Evolutionary conservation across 805 yeast species (phyloP), one percentile per base, ranked within the genome.

Genomic region (Starmerella bacillaris): DNA sequence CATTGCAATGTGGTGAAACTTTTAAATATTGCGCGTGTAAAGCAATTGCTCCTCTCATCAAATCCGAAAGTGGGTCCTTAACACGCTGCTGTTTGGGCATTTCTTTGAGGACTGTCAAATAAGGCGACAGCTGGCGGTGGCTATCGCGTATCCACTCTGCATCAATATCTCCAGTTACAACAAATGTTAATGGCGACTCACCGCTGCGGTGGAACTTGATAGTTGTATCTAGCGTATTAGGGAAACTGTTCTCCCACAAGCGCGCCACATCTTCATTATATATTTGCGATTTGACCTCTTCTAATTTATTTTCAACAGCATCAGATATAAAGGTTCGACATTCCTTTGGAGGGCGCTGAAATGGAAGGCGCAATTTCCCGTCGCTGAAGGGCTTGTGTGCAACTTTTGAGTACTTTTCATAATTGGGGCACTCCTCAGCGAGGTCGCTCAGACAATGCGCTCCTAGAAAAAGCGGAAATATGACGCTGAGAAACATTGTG

Each of bases 131-230:
- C 50, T 82, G 94, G 45, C 89, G 61, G 1, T 92, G 79, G 1
- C 92, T 73, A 54, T 82, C 94, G 35, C 94, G 58, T 33, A 82
- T 58, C 94, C 94, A 82, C 54, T 82, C 93, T 2, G 94, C 94
- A 52, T 79, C 83, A 37, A 82, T 82, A 50, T 82, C 94, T 7
- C 94, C 94, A 0, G 94, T 82, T 21, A 80, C 86, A 1, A 82
- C 68, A 54, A 82, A 82, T 1, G 92, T 63, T 41, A 72, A 68
- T 1, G 83, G 68, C 7, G 37, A 46, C 18, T 33, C 36, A 27
- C 37, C 44, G 32, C 30, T 29, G 28, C 34, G 36, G 53, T 75
- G 80, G 79, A 82, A 82, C 36, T 78, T 59, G 32, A 82, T 69
- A 0, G 94, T 80, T 1, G 94, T 82, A 49, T 82, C 94, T 35